Evolutionary conservation across 2,329 filamentous ascomycete species (phyloP).

Genomic region (Tothia fuscella): DNA sequence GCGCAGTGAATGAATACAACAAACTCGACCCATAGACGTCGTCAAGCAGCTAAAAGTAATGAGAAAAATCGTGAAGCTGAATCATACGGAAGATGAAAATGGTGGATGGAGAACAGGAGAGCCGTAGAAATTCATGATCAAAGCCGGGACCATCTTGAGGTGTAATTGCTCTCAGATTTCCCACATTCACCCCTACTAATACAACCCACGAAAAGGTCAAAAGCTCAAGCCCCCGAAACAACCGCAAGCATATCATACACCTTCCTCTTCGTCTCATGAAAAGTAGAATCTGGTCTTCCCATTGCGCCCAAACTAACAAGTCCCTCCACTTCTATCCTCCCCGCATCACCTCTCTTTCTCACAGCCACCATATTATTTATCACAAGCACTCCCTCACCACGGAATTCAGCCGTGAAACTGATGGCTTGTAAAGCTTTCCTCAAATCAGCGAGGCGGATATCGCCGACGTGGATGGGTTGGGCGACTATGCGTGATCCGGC

Average conservation of each 20-base stretch:
- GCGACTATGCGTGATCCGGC: conserved; percentile 65
- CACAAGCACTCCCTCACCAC: conserved; percentile 82
- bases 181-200: conserved; percentile 5
- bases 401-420: conserved; percentile 82
- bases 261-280: conserved; percentile 76
- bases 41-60: no score
- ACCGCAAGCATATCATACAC: conserved; percentile 93
- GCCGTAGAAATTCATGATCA: no score
- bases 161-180: background rate
- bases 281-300: conserved; percentile 45
- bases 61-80: no score
- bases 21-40: no score
- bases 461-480: conserved; percentile 87
- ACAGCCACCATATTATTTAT: conserved; percentile 84
- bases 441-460: conserved; percentile 78
- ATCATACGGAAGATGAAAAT: no score
- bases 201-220: background rate
- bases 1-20: background rate
- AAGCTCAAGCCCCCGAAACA: conserved; percentile 51
- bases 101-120: no score
- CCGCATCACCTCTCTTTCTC: conserved; percentile 75
- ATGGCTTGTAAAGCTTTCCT: conserved; percentile 69
- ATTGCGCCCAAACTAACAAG: conserved; percentile 18
- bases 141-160: no score
- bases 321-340: conserved; percentile 71